phyloP scores from a whole-genome alignment of 371 early-diverging fungal genomes.

The Apophysomyces ossiformis region DNA sequence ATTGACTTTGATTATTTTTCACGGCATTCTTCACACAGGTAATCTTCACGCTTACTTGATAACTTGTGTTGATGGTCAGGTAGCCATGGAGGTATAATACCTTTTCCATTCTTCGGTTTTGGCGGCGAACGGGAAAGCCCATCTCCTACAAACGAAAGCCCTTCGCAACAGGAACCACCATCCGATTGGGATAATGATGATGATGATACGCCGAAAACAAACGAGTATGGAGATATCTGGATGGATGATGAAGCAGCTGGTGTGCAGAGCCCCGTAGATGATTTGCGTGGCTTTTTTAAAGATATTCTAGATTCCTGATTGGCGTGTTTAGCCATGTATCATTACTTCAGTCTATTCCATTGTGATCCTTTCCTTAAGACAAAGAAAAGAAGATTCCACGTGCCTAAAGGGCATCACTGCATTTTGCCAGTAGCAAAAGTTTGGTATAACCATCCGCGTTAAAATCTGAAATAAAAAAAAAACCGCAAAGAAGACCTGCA shows the following conservation, averaged over 20 bases:
- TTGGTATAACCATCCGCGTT: too few relatives aligned
- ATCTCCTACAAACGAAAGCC: slow-evolving; percentile 8
- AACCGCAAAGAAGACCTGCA: too few relatives aligned
- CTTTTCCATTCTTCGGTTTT: slow-evolving; percentile 52
- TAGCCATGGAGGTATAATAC: slow-evolving; percentile 45
- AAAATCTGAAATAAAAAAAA: too few relatives aligned
- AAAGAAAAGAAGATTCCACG: too few relatives aligned
- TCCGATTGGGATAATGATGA: neutral
- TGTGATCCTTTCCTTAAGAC: too few relatives aligned
- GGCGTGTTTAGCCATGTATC: too few relatives aligned
- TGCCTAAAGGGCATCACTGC: too few relatives aligned
- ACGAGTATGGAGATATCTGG: slow-evolving; percentile 47
- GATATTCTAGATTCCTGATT: slow-evolving; percentile 3
- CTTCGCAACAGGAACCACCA: slow-evolving; percentile 16
- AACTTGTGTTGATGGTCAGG: neutral
- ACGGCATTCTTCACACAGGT: slow-evolving; percentile 74
- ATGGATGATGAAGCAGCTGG: slow-evolving; percentile 50
- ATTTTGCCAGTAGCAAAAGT: too few relatives aligned
- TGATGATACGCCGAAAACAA: slow-evolving; percentile 13
- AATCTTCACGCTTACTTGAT: neutral
- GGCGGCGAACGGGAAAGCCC: slow-evolving; percentile 30
- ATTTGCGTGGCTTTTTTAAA: slow-evolving; percentile 30
- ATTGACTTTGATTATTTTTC: slow-evolving; percentile 94
- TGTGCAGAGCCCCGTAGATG: slow-evolving; percentile 40
- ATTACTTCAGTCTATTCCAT: too few relatives aligned